Evolutionary conservation across 192 early-diverging fungal genomes (phyloP), one percentile per base, ranked within the genome.

Genomic region (Chytriomyces sp.): DNA sequence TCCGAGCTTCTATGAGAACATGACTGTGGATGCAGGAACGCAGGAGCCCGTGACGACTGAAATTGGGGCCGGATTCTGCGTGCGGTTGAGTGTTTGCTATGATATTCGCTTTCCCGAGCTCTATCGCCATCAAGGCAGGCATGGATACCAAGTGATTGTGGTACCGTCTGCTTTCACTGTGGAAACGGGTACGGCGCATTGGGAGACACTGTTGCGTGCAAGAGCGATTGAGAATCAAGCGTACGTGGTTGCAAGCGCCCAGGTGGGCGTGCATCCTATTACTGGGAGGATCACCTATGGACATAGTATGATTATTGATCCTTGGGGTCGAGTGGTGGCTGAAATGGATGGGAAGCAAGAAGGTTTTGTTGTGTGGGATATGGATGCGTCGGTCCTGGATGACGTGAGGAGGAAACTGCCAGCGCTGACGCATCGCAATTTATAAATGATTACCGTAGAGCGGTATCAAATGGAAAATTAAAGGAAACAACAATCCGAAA

Each of bases 141-240:
- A 5, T 84, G 91, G 34, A 72, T 93, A n/a, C 78, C 52, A 68
- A 28, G 33, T 68, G 44, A 68, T 68, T 56, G 65, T 68, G 2
- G 44, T 52, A 37, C 65, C 65, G 17, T 31, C 65, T n/a, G 93
- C 92, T 3, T 94, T 94, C 67, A 93, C 93, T 1, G 66, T 89
- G 67, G 81, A 82, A 44, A 94, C 93, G 1, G 93, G 93, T n/a
- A 82, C 82, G 36, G 92, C 93, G 38, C 93, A 94, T 75, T 94
- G 93, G 93, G 88, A 12, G 19, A 84, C 84, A 82, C 81, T 94
- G 19, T 78, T 93, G 53, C 82, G 91, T 14, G 90, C 92, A 31
- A 82, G 93, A 38, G 93, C 93, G 0, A 91, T 94, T 44, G 93
- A 94, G 71, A 92, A 87, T 7, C 93, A 94, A 66, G 82, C 84